phyloP scores from a whole-genome alignment of 2,329 filamentous ascomycete genomes.

The Ophiostoma quercus region DNA sequence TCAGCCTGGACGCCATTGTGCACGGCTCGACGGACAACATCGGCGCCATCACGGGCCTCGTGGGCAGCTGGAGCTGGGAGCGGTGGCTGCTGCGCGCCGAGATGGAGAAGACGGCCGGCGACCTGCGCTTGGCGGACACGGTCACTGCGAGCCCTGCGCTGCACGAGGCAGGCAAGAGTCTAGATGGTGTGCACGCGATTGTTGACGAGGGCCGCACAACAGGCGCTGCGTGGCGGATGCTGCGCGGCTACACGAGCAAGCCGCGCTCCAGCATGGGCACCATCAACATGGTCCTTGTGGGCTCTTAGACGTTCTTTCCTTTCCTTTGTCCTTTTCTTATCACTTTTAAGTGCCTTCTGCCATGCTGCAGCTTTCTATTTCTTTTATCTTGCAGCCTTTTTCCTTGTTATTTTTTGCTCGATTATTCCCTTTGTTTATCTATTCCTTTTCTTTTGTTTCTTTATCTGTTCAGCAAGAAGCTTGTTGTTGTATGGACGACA shows the following conservation, averaged over 20 bases:
- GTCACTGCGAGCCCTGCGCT: constrained; percentile 48
- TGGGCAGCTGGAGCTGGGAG: constrained; percentile 91
- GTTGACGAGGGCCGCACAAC: constrained; percentile 58
- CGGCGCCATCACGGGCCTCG: constrained; percentile 71
- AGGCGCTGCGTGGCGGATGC: constrained; percentile 56
- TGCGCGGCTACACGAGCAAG: constrained; percentile 62
- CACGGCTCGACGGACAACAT: constrained; percentile 65
- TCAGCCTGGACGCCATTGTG: constrained; percentile 58
- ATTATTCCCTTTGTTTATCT: constrained; percentile 14
- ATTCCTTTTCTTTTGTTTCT: neutral
- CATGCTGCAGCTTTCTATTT: neutral
- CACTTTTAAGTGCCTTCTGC: neutral
- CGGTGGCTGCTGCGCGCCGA: constrained; percentile 88
- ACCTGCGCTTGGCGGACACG: constrained; percentile 52
- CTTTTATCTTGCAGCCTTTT: neutral
- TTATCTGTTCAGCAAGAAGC: neutral
- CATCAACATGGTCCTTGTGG: constrained; percentile 36
- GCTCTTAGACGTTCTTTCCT: neutral
- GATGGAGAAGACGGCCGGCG: constrained; percentile 70
- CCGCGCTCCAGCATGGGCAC: constrained; percentile 40
- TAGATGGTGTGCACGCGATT: constrained; percentile 56
- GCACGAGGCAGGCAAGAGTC: constrained; percentile 53
- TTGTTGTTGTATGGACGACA: neutral
- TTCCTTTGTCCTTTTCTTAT: neutral
- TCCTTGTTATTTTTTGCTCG: neutral